Evolutionary conservation across 805 yeast species (phyloP).

Genomic region (Hanseniaspora hatyaiensis): DNA sequence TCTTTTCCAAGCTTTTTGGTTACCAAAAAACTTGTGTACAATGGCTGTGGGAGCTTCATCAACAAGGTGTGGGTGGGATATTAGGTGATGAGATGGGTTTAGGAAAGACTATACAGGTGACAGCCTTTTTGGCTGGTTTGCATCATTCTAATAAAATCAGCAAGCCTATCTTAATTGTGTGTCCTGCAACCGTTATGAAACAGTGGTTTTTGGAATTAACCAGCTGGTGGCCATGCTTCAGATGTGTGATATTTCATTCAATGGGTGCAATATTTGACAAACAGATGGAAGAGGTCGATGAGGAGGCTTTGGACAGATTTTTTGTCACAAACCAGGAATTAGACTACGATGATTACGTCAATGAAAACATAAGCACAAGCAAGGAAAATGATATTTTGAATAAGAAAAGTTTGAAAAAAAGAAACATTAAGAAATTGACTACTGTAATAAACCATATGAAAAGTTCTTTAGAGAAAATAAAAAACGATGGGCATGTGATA

Average conservation of each 20-base stretch:
- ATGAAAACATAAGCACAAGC: slow-evolving; percentile 22
- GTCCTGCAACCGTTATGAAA: slow-evolving; percentile 91
- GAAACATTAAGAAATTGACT: slow-evolving; percentile 16
- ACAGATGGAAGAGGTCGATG: slow-evolving; percentile 28
- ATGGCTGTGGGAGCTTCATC: slow-evolving; percentile 91
- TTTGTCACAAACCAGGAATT: slow-evolving; percentile 34
- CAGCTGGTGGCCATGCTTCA: slow-evolving; percentile 93
- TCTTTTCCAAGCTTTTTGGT: slow-evolving; percentile 74
- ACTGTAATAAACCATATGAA: slow-evolving; percentile 25
- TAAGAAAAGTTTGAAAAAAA: slow-evolving; percentile 18
- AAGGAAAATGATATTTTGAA: slow-evolving; percentile 23
- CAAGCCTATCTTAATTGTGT: slow-evolving; percentile 75
- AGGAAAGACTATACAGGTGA: slow-evolving; percentile 89
- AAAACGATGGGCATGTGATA: slow-evolving; percentile 64
- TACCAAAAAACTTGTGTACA: slow-evolving; percentile 95
- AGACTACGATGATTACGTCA: slow-evolving; percentile 32
- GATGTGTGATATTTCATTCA: slow-evolving; percentile 78
- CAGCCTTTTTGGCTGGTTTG: slow-evolving; percentile 79
- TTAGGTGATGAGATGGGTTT: slow-evolving; percentile 97
- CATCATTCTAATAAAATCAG: slow-evolving; percentile 67
- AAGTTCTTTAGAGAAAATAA: slow-evolving; percentile 43
- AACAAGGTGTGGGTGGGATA: slow-evolving; percentile 86
- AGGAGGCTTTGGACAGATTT: slow-evolving; percentile 42
- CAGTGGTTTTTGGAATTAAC: slow-evolving; percentile 98
- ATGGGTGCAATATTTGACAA: slow-evolving; percentile 76